Conservation (phyloP, 1,284 basidiomycete genomes). For the Apiotrichum porosum region DNA sequence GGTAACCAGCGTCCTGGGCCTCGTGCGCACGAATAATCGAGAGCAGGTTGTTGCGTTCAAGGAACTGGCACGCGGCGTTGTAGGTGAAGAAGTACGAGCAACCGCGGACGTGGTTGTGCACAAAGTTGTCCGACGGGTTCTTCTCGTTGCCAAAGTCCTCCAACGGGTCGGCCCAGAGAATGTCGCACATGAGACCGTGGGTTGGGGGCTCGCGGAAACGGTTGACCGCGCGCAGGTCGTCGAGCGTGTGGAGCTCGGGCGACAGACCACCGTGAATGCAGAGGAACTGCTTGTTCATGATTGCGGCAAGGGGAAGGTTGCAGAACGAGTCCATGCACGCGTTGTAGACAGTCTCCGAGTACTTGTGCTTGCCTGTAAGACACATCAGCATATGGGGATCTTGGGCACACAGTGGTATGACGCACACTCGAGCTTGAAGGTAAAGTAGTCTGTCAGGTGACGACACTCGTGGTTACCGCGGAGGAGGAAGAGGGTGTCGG, state of each 20-base stretch:
- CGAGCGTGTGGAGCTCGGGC: conserved; percentile 83
- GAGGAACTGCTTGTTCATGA: conserved; percentile 97
- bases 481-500: conserved; percentile 80
- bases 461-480: conserved; percentile 98
- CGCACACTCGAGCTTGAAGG: conserved; percentile 90
- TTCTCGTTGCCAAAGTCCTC: conserved; percentile 93
- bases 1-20: conserved; percentile 91
- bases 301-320: conserved; percentile 79
- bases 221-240: conserved; percentile 81
- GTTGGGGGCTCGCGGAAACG: conserved; percentile 93
- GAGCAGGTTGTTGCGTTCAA: conserved; percentile 88
- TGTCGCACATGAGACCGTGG: conserved; percentile 89
- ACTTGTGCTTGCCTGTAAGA: conserved; percentile 83
- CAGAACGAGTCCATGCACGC: conserved; percentile 93
- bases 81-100: conserved; percentile 97
- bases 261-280: conserved; percentile 92
- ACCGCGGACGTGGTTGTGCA: conserved; percentile 92
- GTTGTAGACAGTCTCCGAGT: conserved; percentile 83
- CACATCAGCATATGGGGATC: too few relatives aligned
- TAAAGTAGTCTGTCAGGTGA: conserved; percentile 94
- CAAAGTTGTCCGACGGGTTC: conserved; percentile 68
- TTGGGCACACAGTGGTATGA: conserved; percentile 17
- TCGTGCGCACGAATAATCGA: conserved; percentile 93
- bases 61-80: conserved; percentile 85
- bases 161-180: conserved; percentile 89